phyloP scores from a whole-genome alignment of 192 early-diverging fungal genomes.

The Coemansia nantahalensis region DNA sequence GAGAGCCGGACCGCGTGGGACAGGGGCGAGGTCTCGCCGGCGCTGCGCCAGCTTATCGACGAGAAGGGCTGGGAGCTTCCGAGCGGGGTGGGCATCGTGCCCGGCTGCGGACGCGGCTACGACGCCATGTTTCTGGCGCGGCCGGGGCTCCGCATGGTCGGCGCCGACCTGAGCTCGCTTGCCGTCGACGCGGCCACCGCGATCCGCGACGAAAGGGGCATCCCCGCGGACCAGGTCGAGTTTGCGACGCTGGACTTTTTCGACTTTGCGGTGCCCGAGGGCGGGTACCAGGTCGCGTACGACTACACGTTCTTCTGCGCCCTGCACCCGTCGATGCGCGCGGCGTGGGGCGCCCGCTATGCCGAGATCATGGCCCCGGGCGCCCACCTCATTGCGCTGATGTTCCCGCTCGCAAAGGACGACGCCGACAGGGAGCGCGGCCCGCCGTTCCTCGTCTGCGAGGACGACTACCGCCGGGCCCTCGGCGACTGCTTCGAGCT shows the following conservation, averaged over 20 bases:
- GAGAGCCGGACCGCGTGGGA: slow-evolving; percentile 33
- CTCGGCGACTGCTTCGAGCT: slow-evolving; percentile 62
- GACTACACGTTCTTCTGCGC: slow-evolving; percentile 91
- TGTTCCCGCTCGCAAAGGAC: slow-evolving; percentile 65
- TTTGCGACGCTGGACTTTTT: slow-evolving; percentile 73
- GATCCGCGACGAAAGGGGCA: slow-evolving; percentile 39
- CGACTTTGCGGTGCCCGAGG: slow-evolving; percentile 55
- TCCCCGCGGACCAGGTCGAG: slow-evolving; percentile 44
- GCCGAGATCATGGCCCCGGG: slow-evolving; percentile 62
- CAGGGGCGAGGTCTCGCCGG: slow-evolving; percentile 46
- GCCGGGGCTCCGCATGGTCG: slow-evolving; percentile 58
- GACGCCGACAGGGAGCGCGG: slow-evolving; percentile 59
- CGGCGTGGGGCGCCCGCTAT: slow-evolving; percentile 65
- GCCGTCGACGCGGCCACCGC: slow-evolving; percentile 58
- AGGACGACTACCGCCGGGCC: slow-evolving; percentile 60
- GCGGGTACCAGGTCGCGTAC: slow-evolving; percentile 69
- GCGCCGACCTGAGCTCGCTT: slow-evolving; percentile 68
- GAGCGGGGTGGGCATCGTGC: slow-evolving; percentile 36
- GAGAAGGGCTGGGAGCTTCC: slow-evolving; percentile 49
- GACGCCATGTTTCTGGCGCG: slow-evolving; percentile 72
- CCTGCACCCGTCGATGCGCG: slow-evolving; percentile 60
- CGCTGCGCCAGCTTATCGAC: slow-evolving; percentile 43
- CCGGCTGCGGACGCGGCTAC: slow-evolving; percentile 58
- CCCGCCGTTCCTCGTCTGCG: slow-evolving; percentile 70
- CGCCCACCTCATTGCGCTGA: slow-evolving; percentile 70